Conservation (phyloP, 257 asterid genomes). For the Avicennia marina region DNA sequence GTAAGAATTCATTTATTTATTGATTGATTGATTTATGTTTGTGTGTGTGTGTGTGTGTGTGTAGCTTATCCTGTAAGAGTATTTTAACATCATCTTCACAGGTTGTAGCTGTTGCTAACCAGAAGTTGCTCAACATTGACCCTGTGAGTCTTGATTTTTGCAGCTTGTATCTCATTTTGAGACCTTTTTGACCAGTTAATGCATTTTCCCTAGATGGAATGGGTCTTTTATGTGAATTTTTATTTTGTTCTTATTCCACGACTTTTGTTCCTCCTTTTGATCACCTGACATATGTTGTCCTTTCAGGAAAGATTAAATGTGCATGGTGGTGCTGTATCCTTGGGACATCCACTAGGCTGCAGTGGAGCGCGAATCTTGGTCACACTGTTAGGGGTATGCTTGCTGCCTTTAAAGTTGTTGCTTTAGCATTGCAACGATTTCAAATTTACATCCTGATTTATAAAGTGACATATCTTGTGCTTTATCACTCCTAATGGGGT, state of each 20-base stretch:
- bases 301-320: slow-evolving; percentile 73
- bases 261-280: slow-evolving; percentile 10
- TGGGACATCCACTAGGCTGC: slow-evolving; percentile 96
- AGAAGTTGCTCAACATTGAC: slow-evolving; percentile 60
- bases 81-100: slow-evolving; percentile 26
- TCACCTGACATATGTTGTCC: slow-evolving; percentile 13
- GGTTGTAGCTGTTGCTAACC: slow-evolving; percentile 95
- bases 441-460: slow-evolving; percentile 2
- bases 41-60: too few species aligned
- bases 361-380: slow-evolving; percentile 94
- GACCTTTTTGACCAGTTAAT: background rate
- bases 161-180: background rate
- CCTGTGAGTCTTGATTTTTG: slow-evolving; percentile 45
- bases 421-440: too few species aligned
- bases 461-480: background rate
- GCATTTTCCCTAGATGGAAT: too few species aligned
- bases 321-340: slow-evolving; percentile 91
- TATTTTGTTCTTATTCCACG: background rate
- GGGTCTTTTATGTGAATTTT: too few species aligned
- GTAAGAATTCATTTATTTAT: slow-evolving; percentile 35
- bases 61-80: slow-evolving; percentile 7
- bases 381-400: slow-evolving; percentile 81
- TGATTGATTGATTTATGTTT: background rate
- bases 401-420: slow-evolving; percentile 11
- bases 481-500: background rate